Evolutionary conservation across 78 protist genomes (phyloP).

Genomic region (Dictyostelium purpureum): DNA sequence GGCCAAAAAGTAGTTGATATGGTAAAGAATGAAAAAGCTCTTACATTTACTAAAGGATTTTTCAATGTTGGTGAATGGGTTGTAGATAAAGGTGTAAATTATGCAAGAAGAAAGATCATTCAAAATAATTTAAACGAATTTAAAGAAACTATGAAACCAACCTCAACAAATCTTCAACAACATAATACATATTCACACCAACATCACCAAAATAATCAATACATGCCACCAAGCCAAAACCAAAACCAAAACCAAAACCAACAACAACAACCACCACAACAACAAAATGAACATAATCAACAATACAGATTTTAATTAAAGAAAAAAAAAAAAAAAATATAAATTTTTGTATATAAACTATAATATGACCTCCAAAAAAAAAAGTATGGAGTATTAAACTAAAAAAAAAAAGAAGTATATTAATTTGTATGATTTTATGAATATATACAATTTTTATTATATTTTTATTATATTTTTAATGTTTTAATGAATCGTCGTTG

Average conservation of each 20-base stretch:
- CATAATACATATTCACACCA: background rate
- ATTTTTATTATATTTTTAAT: background rate
- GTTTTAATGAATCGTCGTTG: background rate
- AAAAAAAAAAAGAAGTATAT: background rate
- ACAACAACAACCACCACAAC: background rate
- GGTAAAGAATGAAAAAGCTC: background rate
- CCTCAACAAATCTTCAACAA: background rate
- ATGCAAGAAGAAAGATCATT: constrained; percentile 7
- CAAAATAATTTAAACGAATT: constrained; percentile 34
- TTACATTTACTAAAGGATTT: constrained; percentile 23
- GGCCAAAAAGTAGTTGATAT: constrained; percentile 11
- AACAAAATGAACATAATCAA: background rate
- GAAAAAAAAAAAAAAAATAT: background rate
- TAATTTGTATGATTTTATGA: background rate
- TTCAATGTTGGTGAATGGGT: constrained; percentile 80
- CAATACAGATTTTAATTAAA: background rate
- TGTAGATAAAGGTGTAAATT: constrained; percentile 49
- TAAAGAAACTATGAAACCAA: constrained; percentile 2
- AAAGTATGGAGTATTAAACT: background rate
- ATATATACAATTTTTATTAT: background rate
- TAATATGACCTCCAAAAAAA: background rate
- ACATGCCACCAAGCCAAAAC: background rate
- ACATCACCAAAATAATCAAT: background rate
- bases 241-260: background rate
- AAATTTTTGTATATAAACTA: background rate